These are phyloP conservation scores for Astrocystis sublimbata DNA, from an alignment of 495 filamentous ascomycete species.

Conservation along the genomic window DNA sequence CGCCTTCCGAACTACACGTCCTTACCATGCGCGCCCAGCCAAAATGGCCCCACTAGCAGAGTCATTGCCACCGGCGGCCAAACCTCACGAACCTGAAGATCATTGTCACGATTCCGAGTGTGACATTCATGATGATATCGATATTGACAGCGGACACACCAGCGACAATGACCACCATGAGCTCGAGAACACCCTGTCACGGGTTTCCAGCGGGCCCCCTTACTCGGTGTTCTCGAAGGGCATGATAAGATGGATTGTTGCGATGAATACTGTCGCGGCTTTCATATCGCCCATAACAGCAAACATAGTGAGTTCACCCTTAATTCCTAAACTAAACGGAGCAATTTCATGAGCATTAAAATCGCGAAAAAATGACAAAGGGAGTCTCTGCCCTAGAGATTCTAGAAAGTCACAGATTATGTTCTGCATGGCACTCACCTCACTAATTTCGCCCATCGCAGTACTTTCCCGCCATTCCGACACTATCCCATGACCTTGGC, in stretches of 20 bases:
- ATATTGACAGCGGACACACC: background rate
- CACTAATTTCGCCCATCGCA: background rate
- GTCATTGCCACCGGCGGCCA: background rate
- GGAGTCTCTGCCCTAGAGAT: background rate
- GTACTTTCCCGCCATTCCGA: slow-evolving; percentile 73
- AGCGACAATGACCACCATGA: slow-evolving; percentile 20
- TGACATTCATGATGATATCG: background rate
- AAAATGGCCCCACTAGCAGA: background rate
- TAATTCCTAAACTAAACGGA: too few relatives aligned
- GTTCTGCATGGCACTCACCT: background rate
- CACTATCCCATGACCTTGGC: slow-evolving; percentile 54
- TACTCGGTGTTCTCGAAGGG: slow-evolving; percentile 59
- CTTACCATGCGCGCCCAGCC: background rate
- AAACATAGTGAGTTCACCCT: slow-evolving; percentile 60
- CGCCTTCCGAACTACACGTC: too few relatives aligned
- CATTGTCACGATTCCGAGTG: slow-evolving; percentile 1
- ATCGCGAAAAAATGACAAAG: too few relatives aligned
- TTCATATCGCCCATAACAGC: slow-evolving; percentile 75
- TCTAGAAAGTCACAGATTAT: background rate
- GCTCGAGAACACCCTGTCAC: slow-evolving; percentile 31
- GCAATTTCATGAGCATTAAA: too few relatives aligned
- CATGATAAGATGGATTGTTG: slow-evolving; percentile 62
- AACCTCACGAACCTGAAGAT: background rate
- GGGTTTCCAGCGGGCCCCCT: slow-evolving; percentile 40
- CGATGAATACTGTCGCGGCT: slow-evolving; percentile 63